Evolutionary conservation across 2,329 filamentous ascomycete genomes (phyloP), one percentile per base, ranked within the genome.

Genomic region (Aureobasidium lini): DNA sequence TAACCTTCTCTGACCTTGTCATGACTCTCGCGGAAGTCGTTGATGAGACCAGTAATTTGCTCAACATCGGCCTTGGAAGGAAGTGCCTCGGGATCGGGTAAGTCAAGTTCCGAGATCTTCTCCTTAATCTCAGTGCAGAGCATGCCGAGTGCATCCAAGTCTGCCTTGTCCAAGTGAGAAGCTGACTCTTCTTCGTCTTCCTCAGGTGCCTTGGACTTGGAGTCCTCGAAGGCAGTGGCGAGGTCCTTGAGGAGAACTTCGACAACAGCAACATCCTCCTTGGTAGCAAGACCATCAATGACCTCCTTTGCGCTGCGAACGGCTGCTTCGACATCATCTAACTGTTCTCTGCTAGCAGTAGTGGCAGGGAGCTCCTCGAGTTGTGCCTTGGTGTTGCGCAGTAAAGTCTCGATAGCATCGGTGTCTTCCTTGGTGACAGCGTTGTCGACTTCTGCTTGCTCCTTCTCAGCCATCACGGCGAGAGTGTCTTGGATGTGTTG

Each of bases 341-440:
- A 68, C 42, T 85, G 80, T 59, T 84, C 81, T 44, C 82, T 80
- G 34, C 77, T 82, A 9, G 91, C 84, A 2, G 84, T 77, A 60
- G 88, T 84, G 36, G 91, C 87, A 3, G 84, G 81, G 52, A 95
- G 82, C 61, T 95, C 91, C 61, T 96, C 93, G 9, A 97, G 77
- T 48, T 89, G 89, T 5, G 87, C 85, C 71, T 96, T 96, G 34
- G 91, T 92, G 70, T 95, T 96, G 43, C 88, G 85, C 11, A 97
- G 80, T 50, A 97, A 85, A 0, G 88, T 95, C 72, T 96, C 93
- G 61, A 97, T 92, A 10, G 90, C 90, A 62, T 93, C 85, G 0
- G 92, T 89, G 66, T 97, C 92, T 64, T 96, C 90, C 69, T 89
- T 89, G 34, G 80, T 84, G 6, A 87, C 85, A 2, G 79, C 71